Percentiles rank a stretch among this genome's conserved stretches.
These are phyloP conservation scores for Hepatocystis sp. DNA, from an alignment of 169 alveolate genomes.

Conservation along the genomic window DNA sequence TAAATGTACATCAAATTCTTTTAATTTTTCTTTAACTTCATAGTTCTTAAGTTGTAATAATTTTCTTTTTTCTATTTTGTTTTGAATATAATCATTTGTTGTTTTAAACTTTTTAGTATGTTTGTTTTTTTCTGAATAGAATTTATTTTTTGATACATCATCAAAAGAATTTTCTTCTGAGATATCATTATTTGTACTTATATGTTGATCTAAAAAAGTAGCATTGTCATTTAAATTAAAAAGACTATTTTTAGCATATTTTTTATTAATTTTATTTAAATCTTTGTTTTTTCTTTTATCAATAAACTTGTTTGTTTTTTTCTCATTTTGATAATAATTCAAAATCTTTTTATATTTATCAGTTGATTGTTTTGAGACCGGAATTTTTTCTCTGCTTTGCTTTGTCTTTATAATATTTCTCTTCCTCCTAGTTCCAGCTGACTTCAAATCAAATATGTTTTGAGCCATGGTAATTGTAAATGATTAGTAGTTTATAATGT, in stretches of 20 bases:
- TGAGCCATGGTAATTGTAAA: conserved; percentile 23
- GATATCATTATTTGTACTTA: conserved; percentile 12
- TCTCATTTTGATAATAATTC: conserved; percentile 64
- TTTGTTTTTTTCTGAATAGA: neutral
- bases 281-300: conserved; percentile 68
- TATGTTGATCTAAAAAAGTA: conserved; percentile 26
- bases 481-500: too few relatives aligned
- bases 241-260: conserved; percentile 21
- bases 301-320: conserved; percentile 75
- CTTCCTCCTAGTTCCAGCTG: conserved; percentile 18
- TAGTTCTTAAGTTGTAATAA: conserved; percentile 49
- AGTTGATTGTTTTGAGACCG: conserved; percentile 26
- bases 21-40: conserved; percentile 68
- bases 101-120: neutral
- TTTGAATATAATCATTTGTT: conserved; percentile 11
- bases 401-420: conserved; percentile 48
- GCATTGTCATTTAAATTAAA: conserved; percentile 62
- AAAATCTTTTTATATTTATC: conserved; percentile 48
- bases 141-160: neutral
- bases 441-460: conserved; percentile 45
- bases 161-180: neutral
- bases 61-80: conserved; percentile 28
- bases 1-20: conserved; percentile 60
- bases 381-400: conserved; percentile 4
- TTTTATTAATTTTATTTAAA: conserved; percentile 14